These are phyloP conservation scores for Penicillium sp. DNA, from an alignment of 2,329 filamentous ascomycete species.

Conservation along the genomic window DNA sequence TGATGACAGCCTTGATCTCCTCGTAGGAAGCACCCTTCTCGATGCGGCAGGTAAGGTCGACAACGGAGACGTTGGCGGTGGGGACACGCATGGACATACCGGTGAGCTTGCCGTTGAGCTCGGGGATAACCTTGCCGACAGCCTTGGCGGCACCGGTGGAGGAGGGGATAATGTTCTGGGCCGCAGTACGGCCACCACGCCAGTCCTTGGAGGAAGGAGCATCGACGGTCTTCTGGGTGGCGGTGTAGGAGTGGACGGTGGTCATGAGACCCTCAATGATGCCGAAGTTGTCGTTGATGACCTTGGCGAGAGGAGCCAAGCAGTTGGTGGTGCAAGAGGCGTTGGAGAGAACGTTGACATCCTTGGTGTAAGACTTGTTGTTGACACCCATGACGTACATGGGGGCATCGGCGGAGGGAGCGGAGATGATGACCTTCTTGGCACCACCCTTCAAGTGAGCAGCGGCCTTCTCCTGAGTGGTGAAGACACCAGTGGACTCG, in stretches of 20 bases:
- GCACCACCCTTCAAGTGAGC: constrained; percentile 94
- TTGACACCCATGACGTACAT: constrained; percentile 99
- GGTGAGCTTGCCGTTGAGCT: constrained; percentile 98
- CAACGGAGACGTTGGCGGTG: constrained; percentile 97
- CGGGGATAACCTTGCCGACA: constrained; percentile 98
- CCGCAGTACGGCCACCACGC: constrained; percentile 97
- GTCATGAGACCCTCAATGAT: constrained; percentile 99
- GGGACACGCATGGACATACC: constrained; percentile 99
- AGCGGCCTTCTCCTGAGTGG: constrained; percentile 92
- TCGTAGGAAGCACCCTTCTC: constrained; percentile 77
- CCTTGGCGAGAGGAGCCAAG: constrained; percentile 98
- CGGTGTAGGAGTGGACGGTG: constrained; percentile 99
- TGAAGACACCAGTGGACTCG: constrained; percentile 99
- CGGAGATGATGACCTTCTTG: constrained; percentile 86
- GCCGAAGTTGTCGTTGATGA: constrained; percentile 96
- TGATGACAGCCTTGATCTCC: constrained; percentile 89
- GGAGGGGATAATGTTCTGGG: constrained; percentile 99
- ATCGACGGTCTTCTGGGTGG: constrained; percentile 99
- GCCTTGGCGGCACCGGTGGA: constrained; percentile 99
- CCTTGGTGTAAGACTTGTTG: constrained; percentile 87
- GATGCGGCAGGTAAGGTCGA: constrained; percentile 90
- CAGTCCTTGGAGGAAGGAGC: constrained; percentile 98
- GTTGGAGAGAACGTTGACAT: constrained; percentile 94
- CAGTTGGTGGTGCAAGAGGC: constrained; percentile 99
- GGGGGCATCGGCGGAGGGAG: constrained; percentile 71